These are phyloP conservation scores for Colletotrichum sp. DNA, from an alignment of 2,329 filamentous ascomycete species.

Conservation along the genomic window DNA sequence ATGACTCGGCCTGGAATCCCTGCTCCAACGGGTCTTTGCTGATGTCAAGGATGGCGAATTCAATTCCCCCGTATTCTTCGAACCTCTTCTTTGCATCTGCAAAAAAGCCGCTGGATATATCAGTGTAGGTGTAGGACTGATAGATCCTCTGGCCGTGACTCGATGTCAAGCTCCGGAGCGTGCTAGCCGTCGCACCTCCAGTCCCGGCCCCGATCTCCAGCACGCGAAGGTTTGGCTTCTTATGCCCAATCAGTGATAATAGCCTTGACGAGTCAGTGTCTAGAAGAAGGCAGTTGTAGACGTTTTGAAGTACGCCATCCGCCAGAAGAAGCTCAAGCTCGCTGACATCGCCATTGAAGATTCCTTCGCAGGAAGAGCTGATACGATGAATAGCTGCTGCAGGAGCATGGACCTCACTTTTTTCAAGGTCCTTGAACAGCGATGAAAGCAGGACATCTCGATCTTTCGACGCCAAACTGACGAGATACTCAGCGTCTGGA, in stretches of 20 bases:
- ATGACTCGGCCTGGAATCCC: constrained; percentile 20
- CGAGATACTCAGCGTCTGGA: neutral
- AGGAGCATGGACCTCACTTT: neutral
- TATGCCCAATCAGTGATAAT: constrained; percentile 23
- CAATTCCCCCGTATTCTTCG: constrained; percentile 21
- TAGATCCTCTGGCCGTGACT: neutral
- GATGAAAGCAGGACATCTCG: neutral
- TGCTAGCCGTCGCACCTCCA: neutral
- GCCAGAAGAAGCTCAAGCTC: constrained; percentile 25
- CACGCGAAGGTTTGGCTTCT: constrained; percentile 21
- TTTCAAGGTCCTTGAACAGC: neutral
- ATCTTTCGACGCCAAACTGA: neutral
- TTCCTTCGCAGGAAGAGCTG: constrained; percentile 17
- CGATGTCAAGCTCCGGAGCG: neutral
- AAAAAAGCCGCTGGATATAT: constrained; percentile 32
- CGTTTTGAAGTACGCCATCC: neutral
- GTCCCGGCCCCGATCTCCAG: neutral
- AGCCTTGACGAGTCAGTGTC: neutral
- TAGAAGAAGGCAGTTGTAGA: constrained; percentile 1
- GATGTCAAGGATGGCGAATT: constrained; percentile 31
- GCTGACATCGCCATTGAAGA: constrained; percentile 11
- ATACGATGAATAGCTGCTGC: neutral
- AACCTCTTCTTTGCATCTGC: constrained; percentile 30
- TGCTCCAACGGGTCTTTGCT: constrained; percentile 30
- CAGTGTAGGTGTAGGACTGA: constrained; percentile 31